phyloP scores from a whole-genome alignment of 306 rosid genomes.

The Sphenostylis stenocarpa region DNA sequence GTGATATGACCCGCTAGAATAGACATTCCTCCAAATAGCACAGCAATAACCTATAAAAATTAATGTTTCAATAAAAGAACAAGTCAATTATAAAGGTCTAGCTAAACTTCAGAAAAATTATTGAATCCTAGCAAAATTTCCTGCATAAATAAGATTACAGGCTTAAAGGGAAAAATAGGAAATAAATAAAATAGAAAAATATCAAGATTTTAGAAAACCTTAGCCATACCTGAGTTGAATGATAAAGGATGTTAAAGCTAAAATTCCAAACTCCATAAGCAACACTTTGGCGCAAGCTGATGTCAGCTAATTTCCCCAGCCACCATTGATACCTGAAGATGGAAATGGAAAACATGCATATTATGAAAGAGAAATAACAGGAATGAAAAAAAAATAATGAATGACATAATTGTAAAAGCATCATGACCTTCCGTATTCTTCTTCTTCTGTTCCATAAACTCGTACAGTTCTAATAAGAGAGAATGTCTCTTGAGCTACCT shows the following conservation, averaged over 20 bases:
- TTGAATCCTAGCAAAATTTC: neutral
- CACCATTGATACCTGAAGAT: slow-evolving; percentile 71
- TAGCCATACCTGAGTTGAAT: slow-evolving; percentile 82
- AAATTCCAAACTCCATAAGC: slow-evolving; percentile 90
- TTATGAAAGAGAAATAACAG: slow-evolving; percentile 29
- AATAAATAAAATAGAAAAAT: neutral
- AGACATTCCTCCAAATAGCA: slow-evolving; percentile 85
- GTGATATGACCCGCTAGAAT: slow-evolving; percentile 87
- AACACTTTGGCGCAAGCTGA: slow-evolving; percentile 88
- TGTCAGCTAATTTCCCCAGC: slow-evolving; percentile 80
- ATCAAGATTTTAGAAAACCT: neutral
- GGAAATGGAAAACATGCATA: slow-evolving; percentile 12
- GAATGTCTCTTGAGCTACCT: slow-evolving; percentile 96
- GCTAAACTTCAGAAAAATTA: slow-evolving; percentile 7
- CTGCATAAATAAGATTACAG: neutral
- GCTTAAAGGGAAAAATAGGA: slow-evolving; percentile 4
- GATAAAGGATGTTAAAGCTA: slow-evolving; percentile 82
- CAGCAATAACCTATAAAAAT: slow-evolving; percentile 72
- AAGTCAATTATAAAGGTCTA: slow-evolving; percentile 38
- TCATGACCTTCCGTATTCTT: slow-evolving; percentile 76
- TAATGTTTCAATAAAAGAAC: slow-evolving; percentile 29
- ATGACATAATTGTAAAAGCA: slow-evolving; percentile 16
- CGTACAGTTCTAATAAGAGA: slow-evolving; percentile 94
- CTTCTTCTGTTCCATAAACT: slow-evolving; percentile 87
- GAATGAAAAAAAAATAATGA: slow-evolving; percentile 10